Base-by-base conservation (phyloP, 2,329 filamentous ascomycete genomes). In the Nigrospora osmanthi region DNA sequence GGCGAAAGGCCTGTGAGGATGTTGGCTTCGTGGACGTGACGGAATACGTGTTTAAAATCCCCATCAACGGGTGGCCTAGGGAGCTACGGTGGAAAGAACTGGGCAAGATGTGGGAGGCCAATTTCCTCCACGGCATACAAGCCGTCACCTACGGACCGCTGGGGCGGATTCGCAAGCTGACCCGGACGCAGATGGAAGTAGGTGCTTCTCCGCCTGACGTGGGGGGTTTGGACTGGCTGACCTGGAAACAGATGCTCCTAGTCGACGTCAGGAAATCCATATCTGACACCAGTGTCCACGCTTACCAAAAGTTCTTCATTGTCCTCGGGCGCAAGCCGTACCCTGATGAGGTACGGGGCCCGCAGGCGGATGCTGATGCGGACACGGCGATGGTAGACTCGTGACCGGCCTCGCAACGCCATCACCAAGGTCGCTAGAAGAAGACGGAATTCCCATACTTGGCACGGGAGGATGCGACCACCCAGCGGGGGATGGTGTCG, bases 1-100 rank as follows among this genome's bases (percentile, higher is more conserved):
- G 70, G 11, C 64, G 61, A 44, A 54, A 61, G 15, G 61, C 66
- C 36, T 69, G 68, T 49, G 55, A 66, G 38, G 67, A 71, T 23
- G 73, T 69, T 2, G 78, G 78, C 0, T 81, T 81, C 49, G 68
- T 75, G 7, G 73, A 80, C 43, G 67, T 81, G 12, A 66, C 71
- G 30, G 68, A 80, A 54, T 63, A 61, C 17, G 54, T 74, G 2
- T 76, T 74, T 57, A 78, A 74, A 55, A 62, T 80, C 34, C 78
- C 78, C 0, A 63, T 74, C 39, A 78, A 75, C 32, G 62, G 64
- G 5, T 81, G 78, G 78, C 65, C 77, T 1, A 71, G 68, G 50
- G 63, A 73, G 39, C 61, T 63, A 35, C 53, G 55, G 16, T 59
- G 70, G 41, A 72, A 68, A 52, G 62, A 67, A 13, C 49, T 75